Evolutionary conservation across 2,329 filamentous ascomycete species (phyloP), one percentile per base, ranked within the genome.

Genomic region (Hortaea werneckii): DNA sequence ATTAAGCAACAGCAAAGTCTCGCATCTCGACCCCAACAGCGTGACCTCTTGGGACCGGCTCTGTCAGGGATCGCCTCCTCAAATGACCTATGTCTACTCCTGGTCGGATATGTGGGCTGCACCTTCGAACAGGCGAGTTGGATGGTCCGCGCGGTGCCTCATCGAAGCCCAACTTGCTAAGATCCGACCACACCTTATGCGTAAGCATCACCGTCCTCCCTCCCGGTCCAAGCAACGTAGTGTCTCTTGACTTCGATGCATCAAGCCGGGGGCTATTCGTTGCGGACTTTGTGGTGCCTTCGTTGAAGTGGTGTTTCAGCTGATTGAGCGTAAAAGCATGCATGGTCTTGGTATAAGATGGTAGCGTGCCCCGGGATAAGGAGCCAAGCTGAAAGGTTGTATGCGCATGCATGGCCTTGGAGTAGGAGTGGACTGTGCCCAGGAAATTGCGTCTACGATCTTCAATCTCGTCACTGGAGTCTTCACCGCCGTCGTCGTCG

Each of bases 311-410:
- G 28, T 44, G 40, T 29, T 54, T 50, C 28, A 58, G 34, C 43
- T 58, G 57, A 32, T 52, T 47, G 37, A 55, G 39, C 3, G 56
- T 58, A 44, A 52, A 53, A 10, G 53, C 55, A 37, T 59, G 54
- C 55, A 61, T 58, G 1, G 51, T 54, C 29, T 50, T 48, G 9
- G 51, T 46, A 32, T 59, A 61, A 34, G 45, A 46, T 11, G 52
- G 53, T 29, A 57, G 28, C 5, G 51, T 56, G 4, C 40, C 46
- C 7, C 29, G 39, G 1, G 26, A 11, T 3, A 47, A 46, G 9
- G 45, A 46, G 8, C 46, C 37, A 30, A 55, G 43, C 41, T 58
- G 56, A n/a, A 39, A 50, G 12, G 43, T 41, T 2, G 53, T 54
- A 34, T 58, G 52, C 4, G 49, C 49, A 42, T 55, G 48, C 51